phyloP scores from a whole-genome alignment of 345 rosid genomes.

The Gossypium arboreum region DNA sequence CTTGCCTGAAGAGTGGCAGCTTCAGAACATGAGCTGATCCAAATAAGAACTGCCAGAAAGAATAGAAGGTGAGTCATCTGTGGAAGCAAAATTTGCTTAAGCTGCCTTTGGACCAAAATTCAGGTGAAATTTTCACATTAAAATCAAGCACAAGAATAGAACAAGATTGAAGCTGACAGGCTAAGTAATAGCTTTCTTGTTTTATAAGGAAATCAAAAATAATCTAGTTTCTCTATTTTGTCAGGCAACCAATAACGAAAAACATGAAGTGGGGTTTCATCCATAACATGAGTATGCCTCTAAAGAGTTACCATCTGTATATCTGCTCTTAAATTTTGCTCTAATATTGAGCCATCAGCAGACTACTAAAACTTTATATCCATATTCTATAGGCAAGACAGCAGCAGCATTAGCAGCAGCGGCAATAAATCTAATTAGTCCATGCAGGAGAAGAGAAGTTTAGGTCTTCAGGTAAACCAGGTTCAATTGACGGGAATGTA shows the following conservation, averaged over 20 bases:
- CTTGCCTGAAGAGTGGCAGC: conserved; percentile 57
- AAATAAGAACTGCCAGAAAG: conserved; percentile 67
- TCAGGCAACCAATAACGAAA: background rate
- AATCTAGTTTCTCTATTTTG: background rate
- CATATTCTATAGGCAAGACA: background rate
- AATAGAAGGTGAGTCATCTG: conserved; percentile 2
- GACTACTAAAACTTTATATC: background rate
- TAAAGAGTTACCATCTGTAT: background rate
- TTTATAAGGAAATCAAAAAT: background rate
- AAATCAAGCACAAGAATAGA: conserved; percentile 3
- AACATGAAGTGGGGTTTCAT: background rate
- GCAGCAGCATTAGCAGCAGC: background rate
- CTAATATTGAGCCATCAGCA: background rate
- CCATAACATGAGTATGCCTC: background rate
- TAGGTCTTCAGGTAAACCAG: background rate
- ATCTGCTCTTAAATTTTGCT: background rate
- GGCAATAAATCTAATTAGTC: background rate
- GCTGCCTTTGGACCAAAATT: background rate
- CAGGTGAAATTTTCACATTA: background rate
- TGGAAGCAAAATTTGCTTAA: background rate
- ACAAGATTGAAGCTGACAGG: background rate
- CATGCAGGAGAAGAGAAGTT: conserved; percentile 3
- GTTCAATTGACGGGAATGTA: background rate
- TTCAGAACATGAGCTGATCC: conserved; percentile 71
- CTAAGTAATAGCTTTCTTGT: background rate